phyloP scores from a whole-genome alignment of 2,329 filamentous ascomycete species.

The Sclerotinia subarctica region DNA sequence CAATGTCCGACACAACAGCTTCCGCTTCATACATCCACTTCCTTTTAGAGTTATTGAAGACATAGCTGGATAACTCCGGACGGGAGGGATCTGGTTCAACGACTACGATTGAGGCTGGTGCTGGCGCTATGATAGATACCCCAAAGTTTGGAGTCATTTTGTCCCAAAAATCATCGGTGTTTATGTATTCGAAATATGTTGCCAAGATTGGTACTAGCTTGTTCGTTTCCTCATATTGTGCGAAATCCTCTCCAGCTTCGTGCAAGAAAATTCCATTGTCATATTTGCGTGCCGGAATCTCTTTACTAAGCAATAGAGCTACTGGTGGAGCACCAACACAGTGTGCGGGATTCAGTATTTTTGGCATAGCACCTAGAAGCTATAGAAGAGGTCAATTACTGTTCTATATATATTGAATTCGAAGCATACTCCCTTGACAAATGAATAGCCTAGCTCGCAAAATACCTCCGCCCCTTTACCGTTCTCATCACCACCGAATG shows the following conservation, averaged over 20 bases:
- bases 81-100: neutral
- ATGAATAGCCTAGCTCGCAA: constrained; percentile 6
- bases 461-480: constrained; percentile 4
- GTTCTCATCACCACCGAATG: neutral
- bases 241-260: neutral
- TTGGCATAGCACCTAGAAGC: neutral
- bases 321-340: neutral
- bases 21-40: neutral
- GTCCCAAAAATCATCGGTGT: neutral
- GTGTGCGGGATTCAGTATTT: neutral
- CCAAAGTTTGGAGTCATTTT: neutral
- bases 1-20: neutral
- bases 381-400: neutral
- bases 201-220: neutral
- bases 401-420: neutral
- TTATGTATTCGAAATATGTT: constrained; percentile 1
- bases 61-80: neutral
- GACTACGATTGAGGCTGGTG: constrained; percentile 1
- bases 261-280: constrained; percentile 10
- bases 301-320: neutral
- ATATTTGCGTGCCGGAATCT: constrained; percentile 4
- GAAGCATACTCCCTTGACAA: constrained; percentile 3
- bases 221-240: neutral
- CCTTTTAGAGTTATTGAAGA: constrained; percentile 7
- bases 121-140: neutral